Evolutionary conservation across 805 yeast species (phyloP).

Genomic region (Lipomyces sp.): DNA sequence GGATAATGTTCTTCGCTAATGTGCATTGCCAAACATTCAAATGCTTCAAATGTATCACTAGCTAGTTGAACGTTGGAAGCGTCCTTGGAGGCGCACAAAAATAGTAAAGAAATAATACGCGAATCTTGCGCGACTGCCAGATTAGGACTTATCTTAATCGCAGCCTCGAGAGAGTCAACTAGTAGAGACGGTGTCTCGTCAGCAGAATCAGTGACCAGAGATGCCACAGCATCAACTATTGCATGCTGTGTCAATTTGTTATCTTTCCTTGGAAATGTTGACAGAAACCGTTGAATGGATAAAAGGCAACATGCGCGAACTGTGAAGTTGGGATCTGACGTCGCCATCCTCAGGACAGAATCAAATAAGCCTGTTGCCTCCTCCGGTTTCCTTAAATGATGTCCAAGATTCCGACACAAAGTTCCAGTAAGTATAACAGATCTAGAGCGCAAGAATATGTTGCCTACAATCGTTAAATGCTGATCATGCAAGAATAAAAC

Average conservation of each 20-base stretch:
- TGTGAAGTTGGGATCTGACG: slow-evolving; percentile 20
- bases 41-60: slow-evolving; percentile 64
- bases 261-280: slow-evolving; percentile 22
- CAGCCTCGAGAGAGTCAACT: slow-evolving; percentile 63
- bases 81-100: slow-evolving; percentile 66
- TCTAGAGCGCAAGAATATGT: slow-evolving; percentile 25
- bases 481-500: not conserved
- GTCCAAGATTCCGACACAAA: slow-evolving; percentile 12
- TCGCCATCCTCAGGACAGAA: slow-evolving; percentile 11
- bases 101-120: slow-evolving; percentile 51
- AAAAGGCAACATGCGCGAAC: slow-evolving; percentile 27
- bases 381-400: not conserved
- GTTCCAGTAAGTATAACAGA: slow-evolving; percentile 25
- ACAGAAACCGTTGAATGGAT: slow-evolving; percentile 16
- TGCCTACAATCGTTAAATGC: not conserved
- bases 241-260: slow-evolving; percentile 32
- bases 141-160: slow-evolving; percentile 49
- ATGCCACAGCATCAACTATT: slow-evolving; percentile 41
- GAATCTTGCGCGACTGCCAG: slow-evolving; percentile 36
- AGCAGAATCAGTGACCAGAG: slow-evolving; percentile 58
- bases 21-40: slow-evolving; percentile 55
- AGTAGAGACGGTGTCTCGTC: slow-evolving; percentile 78
- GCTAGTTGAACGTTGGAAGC: slow-evolving; percentile 69
- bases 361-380: slow-evolving; percentile 14
- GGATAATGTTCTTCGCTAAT: slow-evolving; percentile 34